Conservation (phyloP, 805 yeast genomes). For the Dipodascopsis tothii region DNA sequence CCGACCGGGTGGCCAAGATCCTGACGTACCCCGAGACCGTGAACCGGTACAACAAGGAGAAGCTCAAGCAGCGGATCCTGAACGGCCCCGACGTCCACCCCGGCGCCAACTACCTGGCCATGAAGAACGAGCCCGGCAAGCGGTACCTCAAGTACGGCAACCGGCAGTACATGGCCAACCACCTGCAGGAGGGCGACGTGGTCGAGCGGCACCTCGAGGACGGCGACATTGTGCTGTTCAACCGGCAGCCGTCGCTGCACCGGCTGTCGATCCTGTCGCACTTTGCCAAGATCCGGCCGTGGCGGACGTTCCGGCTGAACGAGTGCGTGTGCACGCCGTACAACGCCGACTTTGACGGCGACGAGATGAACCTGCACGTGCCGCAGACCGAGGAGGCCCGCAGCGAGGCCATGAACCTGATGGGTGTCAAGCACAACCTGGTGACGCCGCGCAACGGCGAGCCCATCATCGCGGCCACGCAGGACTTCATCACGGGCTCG, state of each 20-base stretch:
- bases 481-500: conserved; percentile 96
- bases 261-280: conserved; percentile 89
- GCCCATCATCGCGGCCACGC: conserved; percentile 98
- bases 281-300: conserved; percentile 91
- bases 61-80: conserved; percentile 62
- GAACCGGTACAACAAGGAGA: conserved; percentile 74
- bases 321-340: conserved; percentile 99
- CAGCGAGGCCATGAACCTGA: conserved; percentile 94
- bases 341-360: conserved; percentile 99
- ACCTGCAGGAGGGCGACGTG: conserved; percentile 76
- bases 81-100: conserved; percentile 90
- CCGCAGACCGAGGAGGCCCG: conserved; percentile 99
- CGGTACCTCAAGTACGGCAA: conserved; percentile 87
- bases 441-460: conserved; percentile 97
- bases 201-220: conserved; percentile 96
- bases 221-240: conserved; percentile 91
- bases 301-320: conserved; percentile 94
- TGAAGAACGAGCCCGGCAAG: conserved; percentile 76
- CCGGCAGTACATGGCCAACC: conserved; percentile 64
- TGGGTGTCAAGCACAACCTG: conserved; percentile 95
- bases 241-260: conserved; percentile 96
- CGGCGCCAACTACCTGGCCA: conserved; percentile 84
- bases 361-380: conserved; percentile 97
- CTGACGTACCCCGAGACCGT: conserved; percentile 94
- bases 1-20: conserved; percentile 91